A percentile compares a stretch with the other conserved stretches of the same genome.
These are phyloP conservation scores for Prinsepia uniflora DNA, from an alignment of 306 rosid species.

Conservation along the genomic window DNA sequence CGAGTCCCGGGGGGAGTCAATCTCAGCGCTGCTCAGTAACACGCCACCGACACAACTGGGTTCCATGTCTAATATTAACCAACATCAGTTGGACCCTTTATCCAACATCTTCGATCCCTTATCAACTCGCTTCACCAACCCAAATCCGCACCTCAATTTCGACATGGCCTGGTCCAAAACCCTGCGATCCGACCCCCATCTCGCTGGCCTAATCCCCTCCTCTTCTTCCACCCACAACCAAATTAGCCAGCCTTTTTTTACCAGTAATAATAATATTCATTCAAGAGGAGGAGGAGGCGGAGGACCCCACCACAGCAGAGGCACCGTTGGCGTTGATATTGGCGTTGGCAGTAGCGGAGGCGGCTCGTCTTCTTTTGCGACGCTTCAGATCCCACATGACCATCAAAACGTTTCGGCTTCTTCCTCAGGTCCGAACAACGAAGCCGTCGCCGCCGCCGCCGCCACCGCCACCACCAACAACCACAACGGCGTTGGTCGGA, in stretches of 20 bases:
- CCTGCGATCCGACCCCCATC: constrained; percentile 50
- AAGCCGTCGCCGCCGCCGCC: constrained; percentile 2
- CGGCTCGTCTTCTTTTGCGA: constrained; percentile 20
- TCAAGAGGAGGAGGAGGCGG: constrained; percentile 4
- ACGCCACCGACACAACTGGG: constrained; percentile 18
- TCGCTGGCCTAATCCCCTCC: constrained; percentile 31
- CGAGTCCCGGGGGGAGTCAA: constrained; percentile 70
- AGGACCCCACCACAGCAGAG: constrained; percentile 24
- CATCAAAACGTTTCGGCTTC: constrained; percentile 30
- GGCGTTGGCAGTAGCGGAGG: constrained; percentile 4
- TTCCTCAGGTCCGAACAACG: constrained; percentile 24
- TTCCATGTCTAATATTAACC: constrained; percentile 27
- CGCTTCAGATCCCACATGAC: constrained; percentile 30
- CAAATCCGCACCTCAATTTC: constrained; percentile 39
- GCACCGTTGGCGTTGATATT: background rate
- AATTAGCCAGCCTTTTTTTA: constrained; percentile 31
- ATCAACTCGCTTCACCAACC: constrained; percentile 31
- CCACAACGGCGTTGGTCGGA: constrained; percentile 39
- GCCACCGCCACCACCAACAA: background rate
- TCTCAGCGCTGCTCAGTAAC: constrained; percentile 46
- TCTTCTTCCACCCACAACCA: too few relatives aligned
- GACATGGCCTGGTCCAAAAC: constrained; percentile 55
- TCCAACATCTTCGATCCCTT: constrained; percentile 55
- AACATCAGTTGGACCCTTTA: constrained; percentile 42
- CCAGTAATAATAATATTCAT: constrained; percentile 31